Conservation (phyloP, 169 alveolate species). For the Eimeria mitis region DNA sequence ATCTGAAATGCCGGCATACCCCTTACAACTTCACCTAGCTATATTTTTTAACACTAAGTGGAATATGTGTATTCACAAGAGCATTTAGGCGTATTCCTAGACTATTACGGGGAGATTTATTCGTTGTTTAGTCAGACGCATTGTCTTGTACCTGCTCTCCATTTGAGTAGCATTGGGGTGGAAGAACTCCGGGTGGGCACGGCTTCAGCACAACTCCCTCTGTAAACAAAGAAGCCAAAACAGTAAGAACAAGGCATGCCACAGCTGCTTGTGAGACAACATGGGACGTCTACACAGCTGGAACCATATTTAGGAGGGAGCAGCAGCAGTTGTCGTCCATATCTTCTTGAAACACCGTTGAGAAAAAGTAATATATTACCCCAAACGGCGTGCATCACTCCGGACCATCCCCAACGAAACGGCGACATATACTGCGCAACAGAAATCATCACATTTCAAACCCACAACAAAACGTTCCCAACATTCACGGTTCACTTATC, state of each 20-base stretch:
- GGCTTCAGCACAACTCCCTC: slow-evolving; percentile 75
- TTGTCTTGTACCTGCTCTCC: slow-evolving; percentile 42
- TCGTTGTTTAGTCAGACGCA: not conserved
- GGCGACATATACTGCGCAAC: slow-evolving; percentile 81
- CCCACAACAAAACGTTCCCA: not conserved
- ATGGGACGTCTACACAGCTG: not conserved
- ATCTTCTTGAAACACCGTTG: not conserved
- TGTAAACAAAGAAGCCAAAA: not conserved
- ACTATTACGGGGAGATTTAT: not conserved
- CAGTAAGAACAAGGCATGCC: not conserved
- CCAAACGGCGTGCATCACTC: slow-evolving; percentile 83
- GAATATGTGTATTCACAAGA: too few relatives aligned
- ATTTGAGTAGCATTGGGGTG: slow-evolving; percentile 75
- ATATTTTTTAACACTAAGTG: not conserved
- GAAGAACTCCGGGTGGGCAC: slow-evolving; percentile 64
- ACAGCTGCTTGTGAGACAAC: not conserved
- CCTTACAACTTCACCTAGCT: not conserved
- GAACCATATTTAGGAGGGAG: not conserved
- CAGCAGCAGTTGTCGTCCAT: not conserved
- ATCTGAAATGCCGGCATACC: not conserved
- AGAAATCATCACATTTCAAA: not conserved
- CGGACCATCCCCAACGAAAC: slow-evolving; percentile 83
- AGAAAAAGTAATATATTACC: slow-evolving; percentile 6
- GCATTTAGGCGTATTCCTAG: not conserved
- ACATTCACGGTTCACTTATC: not conserved